Evolutionary conservation across 2,329 filamentous ascomycete species (phyloP).

Genomic region (Fusarium sp.): DNA sequence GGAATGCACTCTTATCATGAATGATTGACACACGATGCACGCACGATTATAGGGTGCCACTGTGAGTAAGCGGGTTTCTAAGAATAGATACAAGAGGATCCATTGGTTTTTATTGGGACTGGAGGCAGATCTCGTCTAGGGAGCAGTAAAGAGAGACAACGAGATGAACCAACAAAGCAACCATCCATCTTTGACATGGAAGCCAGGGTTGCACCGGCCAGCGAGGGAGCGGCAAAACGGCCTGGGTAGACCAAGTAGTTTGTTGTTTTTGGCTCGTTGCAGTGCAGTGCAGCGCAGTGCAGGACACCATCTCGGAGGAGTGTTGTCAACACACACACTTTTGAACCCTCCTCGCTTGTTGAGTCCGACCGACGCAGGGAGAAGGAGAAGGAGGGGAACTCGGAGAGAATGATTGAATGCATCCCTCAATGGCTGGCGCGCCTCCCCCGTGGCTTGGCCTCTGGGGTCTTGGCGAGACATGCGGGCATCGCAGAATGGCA

Average conservation of each 20-base stretch:
- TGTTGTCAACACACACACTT: background rate
- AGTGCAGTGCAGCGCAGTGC: background rate
- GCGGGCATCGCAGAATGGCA: constrained; percentile 10
- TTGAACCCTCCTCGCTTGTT: background rate
- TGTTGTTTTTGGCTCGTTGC: background rate
- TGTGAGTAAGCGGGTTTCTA: constrained; percentile 19
- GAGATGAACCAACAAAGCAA: constrained; percentile 12
- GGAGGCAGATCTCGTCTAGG: constrained; percentile 13
- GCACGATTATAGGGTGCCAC: background rate
- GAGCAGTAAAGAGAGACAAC: background rate
- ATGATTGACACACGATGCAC: background rate
- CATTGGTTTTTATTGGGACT: background rate
- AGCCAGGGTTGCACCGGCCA: constrained; percentile 17
- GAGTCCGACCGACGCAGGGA: background rate
- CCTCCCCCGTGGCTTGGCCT: constrained; percentile 6
- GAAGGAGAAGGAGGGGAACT: background rate
- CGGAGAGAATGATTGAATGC: constrained; percentile 1
- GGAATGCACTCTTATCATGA: constrained; percentile 13
- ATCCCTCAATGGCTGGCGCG: constrained; percentile 4
- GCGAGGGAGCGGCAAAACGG: background rate
- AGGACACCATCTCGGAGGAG: background rate
- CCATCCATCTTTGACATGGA: background rate
- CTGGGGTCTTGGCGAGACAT: constrained; percentile 9
- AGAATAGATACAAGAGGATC: constrained; percentile 19
- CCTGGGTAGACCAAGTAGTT: background rate